Evolutionary conservation across 352 stramenopile genomes (phyloP).

Genomic region (Phytophthora tubulina): DNA sequence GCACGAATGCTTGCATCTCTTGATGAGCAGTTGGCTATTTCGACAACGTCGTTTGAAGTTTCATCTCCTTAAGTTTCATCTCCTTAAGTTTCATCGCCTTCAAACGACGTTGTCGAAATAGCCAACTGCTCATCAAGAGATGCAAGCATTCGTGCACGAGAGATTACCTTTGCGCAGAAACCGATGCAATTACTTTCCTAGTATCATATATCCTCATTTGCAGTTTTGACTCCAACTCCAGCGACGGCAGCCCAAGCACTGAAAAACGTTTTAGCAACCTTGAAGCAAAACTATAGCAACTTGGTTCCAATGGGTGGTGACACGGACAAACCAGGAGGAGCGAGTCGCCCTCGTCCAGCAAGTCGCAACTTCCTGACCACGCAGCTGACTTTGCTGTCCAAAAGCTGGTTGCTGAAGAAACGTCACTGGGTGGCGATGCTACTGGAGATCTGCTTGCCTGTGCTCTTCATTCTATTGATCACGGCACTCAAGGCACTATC

Average conservation of each 20-base stretch:
- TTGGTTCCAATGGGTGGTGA: slow-evolving; percentile 17
- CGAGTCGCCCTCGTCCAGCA: slow-evolving; percentile 11
- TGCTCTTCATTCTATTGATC: slow-evolving; percentile 78
- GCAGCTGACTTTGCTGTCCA: slow-evolving; percentile 66
- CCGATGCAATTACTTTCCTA: slow-evolving; percentile 19
- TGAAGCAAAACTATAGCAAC: not conserved
- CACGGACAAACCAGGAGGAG: slow-evolving; percentile 17
- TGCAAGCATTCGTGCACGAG: not conserved
- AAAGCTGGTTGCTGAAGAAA: slow-evolving; percentile 83
- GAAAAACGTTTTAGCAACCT: slow-evolving; percentile 5
- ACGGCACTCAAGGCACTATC: slow-evolving; percentile 61
- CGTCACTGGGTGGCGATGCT: slow-evolving; percentile 62
- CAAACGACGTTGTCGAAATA: slow-evolving; percentile 5
- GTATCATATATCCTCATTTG: slow-evolving; percentile 16
- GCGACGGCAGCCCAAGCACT: not conserved
- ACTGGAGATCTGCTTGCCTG: slow-evolving; percentile 66
- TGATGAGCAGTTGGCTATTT: slow-evolving; percentile 3
- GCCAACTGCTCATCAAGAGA: not conserved
- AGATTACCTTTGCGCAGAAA: slow-evolving; percentile 13
- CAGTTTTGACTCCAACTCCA: slow-evolving; percentile 17
- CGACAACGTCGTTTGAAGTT: not conserved
- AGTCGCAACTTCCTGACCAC: slow-evolving; percentile 23
- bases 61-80: no score
- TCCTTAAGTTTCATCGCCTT: not conserved
- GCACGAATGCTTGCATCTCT: not conserved